A percentile compares a stretch with the other conserved stretches of the same genome.
Evolutionary conservation across 2,329 filamentous ascomycete genomes (phyloP).

Genomic region (Fusarium gaditjirri): DNA sequence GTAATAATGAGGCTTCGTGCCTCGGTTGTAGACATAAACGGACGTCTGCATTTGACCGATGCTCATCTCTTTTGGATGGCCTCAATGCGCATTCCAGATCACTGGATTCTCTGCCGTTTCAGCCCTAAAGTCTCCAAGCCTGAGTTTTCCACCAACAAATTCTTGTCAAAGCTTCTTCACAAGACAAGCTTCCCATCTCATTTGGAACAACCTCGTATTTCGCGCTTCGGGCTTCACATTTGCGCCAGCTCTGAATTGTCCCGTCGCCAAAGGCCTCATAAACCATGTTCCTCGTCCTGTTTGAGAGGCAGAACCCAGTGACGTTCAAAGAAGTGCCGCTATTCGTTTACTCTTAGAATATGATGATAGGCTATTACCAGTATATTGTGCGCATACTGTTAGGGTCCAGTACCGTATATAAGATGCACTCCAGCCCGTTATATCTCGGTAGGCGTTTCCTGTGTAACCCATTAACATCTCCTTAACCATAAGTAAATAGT

Average conservation of each 20-base stretch:
- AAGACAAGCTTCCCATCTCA: not conserved
- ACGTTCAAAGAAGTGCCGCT: not conserved
- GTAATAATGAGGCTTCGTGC: not conserved
- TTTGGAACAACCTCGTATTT: not conserved
- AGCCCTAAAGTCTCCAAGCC: not conserved
- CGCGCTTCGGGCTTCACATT: not conserved
- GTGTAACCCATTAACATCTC: not conserved
- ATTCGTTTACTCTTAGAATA: not conserved
- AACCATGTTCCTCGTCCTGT: not conserved
- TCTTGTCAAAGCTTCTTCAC: not conserved
- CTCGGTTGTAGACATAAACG: not conserved
- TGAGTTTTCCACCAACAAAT: not conserved
- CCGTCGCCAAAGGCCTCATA: not conserved
- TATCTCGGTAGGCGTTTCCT: not conserved
- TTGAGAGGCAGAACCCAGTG: not conserved
- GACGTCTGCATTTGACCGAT: not conserved
- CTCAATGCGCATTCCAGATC: not conserved
- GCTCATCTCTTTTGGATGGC: not conserved
- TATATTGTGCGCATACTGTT: not conserved
- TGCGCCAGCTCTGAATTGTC: not conserved
- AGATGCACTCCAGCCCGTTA: not conserved
- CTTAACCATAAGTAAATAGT: not conserved
- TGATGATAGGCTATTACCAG: not conserved
- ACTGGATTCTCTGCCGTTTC: not conserved
- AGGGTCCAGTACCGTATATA: not conserved